Percentiles rank a stretch among this genome's conserved stretches.
phyloP scores from a whole-genome alignment of 805 yeast genomes.

The Metschnikowia orientalis region DNA sequence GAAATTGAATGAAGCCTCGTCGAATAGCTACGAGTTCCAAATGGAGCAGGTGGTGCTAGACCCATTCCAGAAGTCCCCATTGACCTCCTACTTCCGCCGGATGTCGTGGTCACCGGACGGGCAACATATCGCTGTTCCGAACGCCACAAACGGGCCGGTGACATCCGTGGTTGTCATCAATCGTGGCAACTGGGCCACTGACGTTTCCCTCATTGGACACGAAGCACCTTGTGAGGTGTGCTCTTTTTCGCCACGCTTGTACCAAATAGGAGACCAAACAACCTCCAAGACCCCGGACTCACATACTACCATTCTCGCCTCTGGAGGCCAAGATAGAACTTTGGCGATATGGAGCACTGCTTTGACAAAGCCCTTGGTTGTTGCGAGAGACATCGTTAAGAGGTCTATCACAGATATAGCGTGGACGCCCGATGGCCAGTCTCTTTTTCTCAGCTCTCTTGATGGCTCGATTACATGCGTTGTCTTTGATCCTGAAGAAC shows the following conservation, averaged over 20 bases:
- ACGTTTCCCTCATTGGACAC: conserved; percentile 72
- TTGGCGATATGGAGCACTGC: conserved; percentile 85
- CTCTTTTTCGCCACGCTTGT: conserved; percentile 66
- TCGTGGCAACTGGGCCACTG: conserved; percentile 77
- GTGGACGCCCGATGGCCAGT: conserved; percentile 81
- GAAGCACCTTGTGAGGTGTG: conserved; percentile 84
- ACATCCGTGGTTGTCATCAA: conserved; percentile 68
- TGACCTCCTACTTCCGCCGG: conserved; percentile 84
- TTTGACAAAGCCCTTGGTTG: conserved; percentile 70
- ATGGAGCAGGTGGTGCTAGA: conserved; percentile 78
- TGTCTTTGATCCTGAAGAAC: conserved; percentile 56
- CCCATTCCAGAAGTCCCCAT: conserved; percentile 85
- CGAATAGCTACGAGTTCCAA: conserved; percentile 69
- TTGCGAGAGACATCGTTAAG: conserved; percentile 68
- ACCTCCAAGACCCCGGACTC: conserved; percentile 24
- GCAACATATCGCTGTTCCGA: conserved; percentile 79
- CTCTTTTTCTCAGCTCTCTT: conserved; percentile 70
- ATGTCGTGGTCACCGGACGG: conserved; percentile 93
- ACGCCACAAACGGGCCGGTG: conserved; percentile 80
- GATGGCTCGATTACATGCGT: conserved; percentile 79
- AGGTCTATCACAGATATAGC: conserved; percentile 84
- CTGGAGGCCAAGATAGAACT: conserved; percentile 92
- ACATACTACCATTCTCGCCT: conserved; percentile 74
- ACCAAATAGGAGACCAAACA: conserved; percentile 33
- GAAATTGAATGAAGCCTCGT: conserved; percentile 42